Evolutionary conservation across 495 filamentous ascomycete species (phyloP).

Genomic region (Penicillium parvum): DNA sequence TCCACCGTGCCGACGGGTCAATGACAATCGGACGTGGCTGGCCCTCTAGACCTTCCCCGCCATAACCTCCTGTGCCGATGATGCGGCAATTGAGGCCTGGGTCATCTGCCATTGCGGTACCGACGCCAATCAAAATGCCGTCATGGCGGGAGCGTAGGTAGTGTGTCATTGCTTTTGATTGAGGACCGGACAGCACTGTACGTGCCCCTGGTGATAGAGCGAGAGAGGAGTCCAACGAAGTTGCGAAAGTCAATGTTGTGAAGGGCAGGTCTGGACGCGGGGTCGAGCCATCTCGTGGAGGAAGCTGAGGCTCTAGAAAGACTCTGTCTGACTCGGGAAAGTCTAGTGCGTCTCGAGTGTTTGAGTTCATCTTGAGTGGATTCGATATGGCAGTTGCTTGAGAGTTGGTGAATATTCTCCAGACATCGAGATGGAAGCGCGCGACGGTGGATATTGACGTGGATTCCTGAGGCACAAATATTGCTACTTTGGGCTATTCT

Average conservation of each 20-base stretch:
- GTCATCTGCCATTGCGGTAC: constrained; percentile 79
- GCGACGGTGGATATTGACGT: not conserved
- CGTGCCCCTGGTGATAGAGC: constrained; percentile 67
- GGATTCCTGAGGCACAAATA: constrained; percentile 7
- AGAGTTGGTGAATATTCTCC: not conserved
- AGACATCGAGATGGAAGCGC: not conserved
- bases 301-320: constrained; percentile 45
- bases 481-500: not conserved
- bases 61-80: constrained; percentile 49
- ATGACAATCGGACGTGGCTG: constrained; percentile 79
- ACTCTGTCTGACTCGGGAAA: constrained; percentile 34
- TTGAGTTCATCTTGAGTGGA: constrained; percentile 1
- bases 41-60: constrained; percentile 32
- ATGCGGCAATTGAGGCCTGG: constrained; percentile 78
- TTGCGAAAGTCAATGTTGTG: constrained; percentile 86
- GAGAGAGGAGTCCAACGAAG: constrained; percentile 76
- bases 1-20: constrained; percentile 69
- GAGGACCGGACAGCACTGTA: constrained; percentile 73
- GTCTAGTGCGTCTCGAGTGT: constrained; percentile 29
- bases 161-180: constrained; percentile 89
- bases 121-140: constrained; percentile 82
- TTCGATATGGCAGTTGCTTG: not conserved
- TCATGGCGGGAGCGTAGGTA: constrained; percentile 78
- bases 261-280: constrained; percentile 32
- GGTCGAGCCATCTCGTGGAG: constrained; percentile 18